phyloP scores from a whole-genome alignment of 2,329 filamentous ascomycete species.

The Grosmannia penicillata region DNA sequence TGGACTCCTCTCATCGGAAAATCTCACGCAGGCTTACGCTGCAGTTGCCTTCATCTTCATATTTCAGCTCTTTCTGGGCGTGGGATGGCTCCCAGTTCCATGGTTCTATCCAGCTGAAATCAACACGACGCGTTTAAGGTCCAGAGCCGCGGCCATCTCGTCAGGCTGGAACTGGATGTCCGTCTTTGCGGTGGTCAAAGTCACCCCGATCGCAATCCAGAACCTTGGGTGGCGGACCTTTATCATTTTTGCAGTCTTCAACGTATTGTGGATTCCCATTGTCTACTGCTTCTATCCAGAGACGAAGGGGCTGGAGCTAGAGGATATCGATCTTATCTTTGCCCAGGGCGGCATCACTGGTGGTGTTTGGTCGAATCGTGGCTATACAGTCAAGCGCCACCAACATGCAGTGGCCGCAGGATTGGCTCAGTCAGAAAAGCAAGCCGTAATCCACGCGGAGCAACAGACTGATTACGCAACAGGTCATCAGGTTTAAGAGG shows the following conservation, averaged over 20 bases:
- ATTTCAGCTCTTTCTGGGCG: slow-evolving; percentile 13
- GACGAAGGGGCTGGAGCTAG: slow-evolving; percentile 15
- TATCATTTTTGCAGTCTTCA: slow-evolving; percentile 35
- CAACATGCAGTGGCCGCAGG: too few species aligned
- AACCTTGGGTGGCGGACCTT: slow-evolving; percentile 36
- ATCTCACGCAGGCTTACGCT: slow-evolving; percentile 36
- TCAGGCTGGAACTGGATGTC: slow-evolving; percentile 5
- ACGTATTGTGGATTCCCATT: slow-evolving; percentile 28
- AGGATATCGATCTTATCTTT: slow-evolving; percentile 30
- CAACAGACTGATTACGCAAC: too few species aligned
- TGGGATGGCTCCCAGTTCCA: slow-evolving; percentile 21
- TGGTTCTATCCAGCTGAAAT: slow-evolving; percentile 26
- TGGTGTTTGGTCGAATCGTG: too few species aligned
- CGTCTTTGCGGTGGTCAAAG: slow-evolving; percentile 20
- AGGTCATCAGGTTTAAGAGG: too few species aligned
- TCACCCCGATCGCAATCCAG: slow-evolving; percentile 21
- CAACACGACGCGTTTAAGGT: slow-evolving; percentile 1
- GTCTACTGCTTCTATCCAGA: slow-evolving; percentile 35
- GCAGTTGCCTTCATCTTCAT: slow-evolving; percentile 46
- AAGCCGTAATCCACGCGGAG: too few species aligned
- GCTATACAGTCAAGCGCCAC: too few species aligned
- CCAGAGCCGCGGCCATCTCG: slow-evolving; percentile 8
- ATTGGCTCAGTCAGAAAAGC: too few species aligned
- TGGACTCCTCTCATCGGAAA: slow-evolving; percentile 13
- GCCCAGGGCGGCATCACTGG: too few species aligned